Conservation (phyloP, 1,139 yeast genomes). For the Nematodospora anomalae region DNA sequence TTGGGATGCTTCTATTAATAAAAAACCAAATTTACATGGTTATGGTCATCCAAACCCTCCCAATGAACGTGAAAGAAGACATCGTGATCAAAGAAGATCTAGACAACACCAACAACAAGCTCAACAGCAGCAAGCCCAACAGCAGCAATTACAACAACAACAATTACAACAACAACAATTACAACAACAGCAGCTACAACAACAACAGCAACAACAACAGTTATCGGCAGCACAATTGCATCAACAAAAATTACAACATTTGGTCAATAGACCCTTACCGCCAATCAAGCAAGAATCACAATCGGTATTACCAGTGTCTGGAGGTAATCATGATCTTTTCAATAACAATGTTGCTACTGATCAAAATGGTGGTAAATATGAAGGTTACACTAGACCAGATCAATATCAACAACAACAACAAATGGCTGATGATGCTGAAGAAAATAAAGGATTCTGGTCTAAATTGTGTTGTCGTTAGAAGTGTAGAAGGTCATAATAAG, state of each 20-base stretch:
- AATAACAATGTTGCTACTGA: conserved; percentile 12
- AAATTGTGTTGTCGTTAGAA: conserved; percentile 45
- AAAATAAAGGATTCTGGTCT: conserved; percentile 45
- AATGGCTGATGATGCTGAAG: conserved; percentile 34
- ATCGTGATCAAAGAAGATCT: conserved; percentile 44
- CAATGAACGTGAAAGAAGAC: conserved; percentile 55
- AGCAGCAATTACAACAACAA: conserved; percentile 24
- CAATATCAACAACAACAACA: conserved; percentile 45
- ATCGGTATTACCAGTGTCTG: conserved; percentile 8
- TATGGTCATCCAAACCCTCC: conserved; percentile 69
- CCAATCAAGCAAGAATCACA: conserved; percentile 49
- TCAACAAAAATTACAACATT: conserved; percentile 52
- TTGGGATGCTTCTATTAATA: conserved; percentile 81
- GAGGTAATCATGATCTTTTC: conserved; percentile 14
- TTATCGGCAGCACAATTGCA: conserved; percentile 46
- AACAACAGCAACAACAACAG: conserved; percentile 24
- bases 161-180: conserved; percentile 16
- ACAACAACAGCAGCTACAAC: conserved; percentile 22
- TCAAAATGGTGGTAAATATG: conserved; percentile 15
- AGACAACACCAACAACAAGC: conserved; percentile 34
- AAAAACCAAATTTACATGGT: conserved; percentile 88
- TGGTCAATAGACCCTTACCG: conserved; percentile 52
- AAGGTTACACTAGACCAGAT: conserved; percentile 22
- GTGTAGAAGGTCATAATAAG: too few species aligned
- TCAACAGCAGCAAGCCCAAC: conserved; percentile 22